Conservation (phyloP, 495 filamentous ascomycete species). For the Hypoxylon fragiforme region DNA sequence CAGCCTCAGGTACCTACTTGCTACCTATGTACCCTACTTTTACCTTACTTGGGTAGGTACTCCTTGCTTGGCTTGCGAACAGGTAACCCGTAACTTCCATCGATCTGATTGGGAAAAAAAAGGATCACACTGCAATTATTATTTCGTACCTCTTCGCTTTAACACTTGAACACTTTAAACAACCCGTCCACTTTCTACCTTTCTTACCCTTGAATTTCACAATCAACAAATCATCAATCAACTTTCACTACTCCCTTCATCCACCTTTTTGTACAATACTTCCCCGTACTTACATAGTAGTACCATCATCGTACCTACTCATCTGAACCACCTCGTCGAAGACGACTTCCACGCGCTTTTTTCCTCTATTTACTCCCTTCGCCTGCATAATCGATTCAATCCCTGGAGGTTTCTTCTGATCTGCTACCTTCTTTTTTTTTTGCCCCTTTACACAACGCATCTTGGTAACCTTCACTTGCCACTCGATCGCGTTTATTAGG, state of each 20-base stretch:
- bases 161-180: no score
- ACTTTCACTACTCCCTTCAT: conserved; percentile 9
- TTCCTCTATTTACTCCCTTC: conserved; percentile 24
- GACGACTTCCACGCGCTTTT: conserved; percentile 20
- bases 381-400: conserved; percentile 28
- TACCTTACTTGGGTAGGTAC: no score
- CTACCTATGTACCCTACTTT: no score
- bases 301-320: conserved; percentile 8
- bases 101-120: conserved; percentile 11
- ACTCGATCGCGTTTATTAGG: conserved; percentile 6
- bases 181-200: no score
- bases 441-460: conserved; percentile 11
- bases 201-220: no score
- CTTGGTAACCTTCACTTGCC: background rate
- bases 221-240: conserved; percentile 6
- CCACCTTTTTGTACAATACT: conserved; percentile 35
- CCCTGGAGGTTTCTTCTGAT: conserved; percentile 29
- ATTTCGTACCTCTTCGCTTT: conserved; percentile 11
- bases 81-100: conserved; percentile 40
- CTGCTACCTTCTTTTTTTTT: conserved; percentile 30
- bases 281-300: no score
- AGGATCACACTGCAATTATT: conserved; percentile 35
- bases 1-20: conserved; percentile 20
- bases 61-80: conserved; percentile 38
- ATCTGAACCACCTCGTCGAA: conserved; percentile 2